phyloP scores from a whole-genome alignment of 805 yeast genomes.

The Candida peoriensis region DNA sequence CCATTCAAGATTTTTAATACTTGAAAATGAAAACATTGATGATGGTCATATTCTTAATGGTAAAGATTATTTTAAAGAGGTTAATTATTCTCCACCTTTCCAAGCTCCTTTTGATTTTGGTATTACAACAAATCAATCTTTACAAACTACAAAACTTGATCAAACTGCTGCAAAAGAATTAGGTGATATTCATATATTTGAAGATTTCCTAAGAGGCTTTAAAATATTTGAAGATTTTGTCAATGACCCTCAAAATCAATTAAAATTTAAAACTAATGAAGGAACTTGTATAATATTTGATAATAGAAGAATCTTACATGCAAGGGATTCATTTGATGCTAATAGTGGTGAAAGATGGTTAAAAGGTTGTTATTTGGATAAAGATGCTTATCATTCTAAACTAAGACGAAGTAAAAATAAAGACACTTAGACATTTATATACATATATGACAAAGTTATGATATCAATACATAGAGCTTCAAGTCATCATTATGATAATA shows the following conservation, averaged over 20 bases:
- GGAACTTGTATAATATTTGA: conserved; percentile 63
- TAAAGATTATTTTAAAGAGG: conserved; percentile 40
- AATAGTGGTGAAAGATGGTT: conserved; percentile 55
- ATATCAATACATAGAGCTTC: no score
- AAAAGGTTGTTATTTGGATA: conserved; percentile 72
- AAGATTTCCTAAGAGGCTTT: conserved; percentile 56
- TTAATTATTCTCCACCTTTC: conserved; percentile 78
- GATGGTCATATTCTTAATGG: conserved; percentile 12
- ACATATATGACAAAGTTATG: no score
- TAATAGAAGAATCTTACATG: conserved; percentile 67
- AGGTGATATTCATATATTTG: conserved; percentile 38
- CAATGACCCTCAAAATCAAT: conserved; percentile 48
- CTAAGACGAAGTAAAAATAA: no score
- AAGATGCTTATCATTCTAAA: conserved; percentile 63
- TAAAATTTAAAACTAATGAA: conserved; percentile 48
- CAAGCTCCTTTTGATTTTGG: conserved; percentile 72
- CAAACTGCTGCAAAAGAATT: conserved; percentile 31
- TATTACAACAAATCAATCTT: conserved; percentile 31
- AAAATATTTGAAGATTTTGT: conserved; percentile 55
- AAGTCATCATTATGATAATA: no score
- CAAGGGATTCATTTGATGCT: conserved; percentile 47
- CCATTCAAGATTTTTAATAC: conserved; percentile 57
- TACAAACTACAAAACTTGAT: conserved; percentile 17
- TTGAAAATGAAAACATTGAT: conserved; percentile 38
- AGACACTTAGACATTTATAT: no score